phyloP scores from a whole-genome alignment of 129 eudicot species.

The Erigeron canadensis region DNA sequence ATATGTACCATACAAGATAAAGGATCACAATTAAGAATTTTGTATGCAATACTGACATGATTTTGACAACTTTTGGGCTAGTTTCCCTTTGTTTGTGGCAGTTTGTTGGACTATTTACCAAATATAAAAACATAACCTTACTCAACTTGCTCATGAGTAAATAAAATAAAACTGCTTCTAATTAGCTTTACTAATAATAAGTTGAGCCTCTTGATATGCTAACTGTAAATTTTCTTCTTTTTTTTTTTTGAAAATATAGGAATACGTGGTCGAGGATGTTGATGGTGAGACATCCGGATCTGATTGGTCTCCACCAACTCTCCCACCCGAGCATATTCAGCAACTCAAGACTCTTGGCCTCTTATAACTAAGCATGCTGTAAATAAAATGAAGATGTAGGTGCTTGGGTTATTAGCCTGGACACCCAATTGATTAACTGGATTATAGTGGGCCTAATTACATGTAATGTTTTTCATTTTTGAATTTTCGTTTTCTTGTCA shows the following conservation, averaged over 20 bases:
- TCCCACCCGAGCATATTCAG: constrained; percentile 83
- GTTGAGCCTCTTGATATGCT: background rate
- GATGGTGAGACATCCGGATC: constrained; percentile 74
- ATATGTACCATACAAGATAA: too few species aligned
- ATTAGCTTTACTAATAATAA: background rate
- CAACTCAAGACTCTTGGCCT: constrained; percentile 75
- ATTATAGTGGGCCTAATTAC: constrained; percentile 19
- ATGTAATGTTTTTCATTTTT: constrained; percentile 26
- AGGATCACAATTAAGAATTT: too few species aligned
- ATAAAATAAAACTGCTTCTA: too few species aligned
- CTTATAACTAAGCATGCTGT: constrained; percentile 26
- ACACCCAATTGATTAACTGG: constrained; percentile 25
- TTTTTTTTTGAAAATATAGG: constrained; percentile 54
- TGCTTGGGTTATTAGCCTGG: constrained; percentile 8
- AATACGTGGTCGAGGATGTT: constrained; percentile 96
- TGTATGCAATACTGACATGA: too few species aligned
- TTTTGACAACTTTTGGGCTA: too few species aligned
- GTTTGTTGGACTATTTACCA: too few species aligned
- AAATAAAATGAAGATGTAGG: constrained; percentile 22
- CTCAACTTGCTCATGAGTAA: too few species aligned
- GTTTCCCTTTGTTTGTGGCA: too few species aligned
- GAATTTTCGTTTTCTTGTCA: constrained; percentile 10
- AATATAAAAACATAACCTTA: too few species aligned
- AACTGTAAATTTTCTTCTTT: constrained; percentile 6
- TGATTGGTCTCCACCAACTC: constrained; percentile 90